Evolutionary conservation across 1,284 basidiomycete species (phyloP), one percentile per base, ranked within the genome.

Genomic region (Cryptococcus maquisensis): DNA sequence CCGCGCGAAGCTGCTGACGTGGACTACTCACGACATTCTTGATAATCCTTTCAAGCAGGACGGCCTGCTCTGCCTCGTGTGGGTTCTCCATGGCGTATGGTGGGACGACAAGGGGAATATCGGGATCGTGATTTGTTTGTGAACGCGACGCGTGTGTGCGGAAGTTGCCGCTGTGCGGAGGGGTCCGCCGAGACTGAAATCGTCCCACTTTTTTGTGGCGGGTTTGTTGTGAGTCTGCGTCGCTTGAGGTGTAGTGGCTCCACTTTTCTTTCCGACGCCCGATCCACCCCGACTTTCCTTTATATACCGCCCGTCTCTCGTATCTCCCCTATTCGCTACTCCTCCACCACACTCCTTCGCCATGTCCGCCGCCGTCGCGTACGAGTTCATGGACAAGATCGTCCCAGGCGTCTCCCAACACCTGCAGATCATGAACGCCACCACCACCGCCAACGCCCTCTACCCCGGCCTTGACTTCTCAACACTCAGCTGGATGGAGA

Each of bases 21-120:
- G 36, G 16, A 24, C 44, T 28, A 44, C 26, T 35, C 61, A 92
- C 90, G 10, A 88, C 84, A 65, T 91, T 95, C 76, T 92, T 93
- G 39, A 92, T 80, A 61, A 96, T 94, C 26, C 92, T 83, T 66
- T 93, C 90, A 3, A 95, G 81, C 35, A 95, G 81, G 38, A 92
- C 84, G 35, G 88, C 89, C 72, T 96, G 92, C 57, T 89, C 81
- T 74, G 93, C 90, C 58, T 91, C 89, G 69, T 95, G 89, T 24
- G 88, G 90, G 72, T 91, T 92, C 76, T 92, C 88, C 90, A 93
- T 92, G 47, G 20, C 45, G 37, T 24, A 39, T 49, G 52, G 9
- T 36, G 28, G 21, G 23, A 24, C 18, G n/a, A 24, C 35, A 23
- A 52, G 20, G 15, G 12, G 9, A 42, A n/a, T n/a, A 23, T 16